Base-by-base conservation (phyloP, 257 asterid species). In the Ocimum tenuiflorum region DNA sequence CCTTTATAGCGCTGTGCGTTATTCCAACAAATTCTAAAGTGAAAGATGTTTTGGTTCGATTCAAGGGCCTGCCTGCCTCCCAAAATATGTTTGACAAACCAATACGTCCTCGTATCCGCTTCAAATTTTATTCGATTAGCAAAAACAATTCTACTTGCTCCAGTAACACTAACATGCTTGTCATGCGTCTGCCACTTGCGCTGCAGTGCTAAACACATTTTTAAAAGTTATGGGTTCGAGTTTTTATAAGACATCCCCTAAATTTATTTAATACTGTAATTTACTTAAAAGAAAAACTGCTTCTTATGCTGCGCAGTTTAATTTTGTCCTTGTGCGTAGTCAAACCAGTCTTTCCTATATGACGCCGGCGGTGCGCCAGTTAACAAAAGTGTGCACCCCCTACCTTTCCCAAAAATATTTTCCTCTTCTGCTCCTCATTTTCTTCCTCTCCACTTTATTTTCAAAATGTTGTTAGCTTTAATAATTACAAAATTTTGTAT, bases 311-410 rank as follows among this genome's bases (percentile, higher is more conserved):
- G 72, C 63, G 62, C 67, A 68, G 39, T 69, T 58, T 51, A 59
- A 43, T 14, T 54, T 58, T 73, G 74, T 59, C 59, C 50, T 7
- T n/a, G 46, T 45, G 42, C 53, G 47, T 60, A 55, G 68, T 72
- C 64, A 57, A 48, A 56, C 24, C 39, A 24, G 51, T 22, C 47
- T n/a, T 46, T 60, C 46, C 77, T 75, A 84, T 70, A 74, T 62
- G 71, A 75, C 77, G 80, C 88, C 63, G 70, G 70, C 60, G 66
- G 63, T 73, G 80, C 76, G 65, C 70, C 75, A 57, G 62, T 66
- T 79, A 75, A 52, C 70, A 54, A 71, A 59, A 65, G 41, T 72
- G 77, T 62, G 78, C 74, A 74, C 78, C 75, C 80, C 74, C 27
- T 14, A 13, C 55, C 45, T 58, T 48, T 56, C 74, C 71, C 65